These are phyloP conservation scores for Amanita muscaria DNA, from an alignment of 768 basidiomycete genomes.

Conservation along the genomic window DNA sequence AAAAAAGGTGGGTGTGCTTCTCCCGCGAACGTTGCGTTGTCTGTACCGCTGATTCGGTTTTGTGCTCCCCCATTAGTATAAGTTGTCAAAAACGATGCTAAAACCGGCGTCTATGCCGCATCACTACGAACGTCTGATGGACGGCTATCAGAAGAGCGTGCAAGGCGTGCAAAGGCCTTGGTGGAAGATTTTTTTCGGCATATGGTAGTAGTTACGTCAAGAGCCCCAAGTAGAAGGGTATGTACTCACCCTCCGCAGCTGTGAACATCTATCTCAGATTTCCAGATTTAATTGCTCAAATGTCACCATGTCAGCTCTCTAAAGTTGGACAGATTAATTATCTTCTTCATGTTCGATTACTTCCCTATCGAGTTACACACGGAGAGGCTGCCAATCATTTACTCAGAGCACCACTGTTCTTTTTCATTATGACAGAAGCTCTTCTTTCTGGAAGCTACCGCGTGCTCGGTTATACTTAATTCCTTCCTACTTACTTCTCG, in stretches of 20 bases:
- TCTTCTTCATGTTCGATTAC: too few relatives aligned
- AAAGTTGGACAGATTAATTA: too few relatives aligned
- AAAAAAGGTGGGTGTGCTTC: constrained; percentile 52
- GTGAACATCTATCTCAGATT: neutral
- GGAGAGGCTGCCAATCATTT: too few relatives aligned
- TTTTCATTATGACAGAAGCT: too few relatives aligned
- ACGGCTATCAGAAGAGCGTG: constrained; percentile 67
- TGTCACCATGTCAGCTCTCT: too few relatives aligned
- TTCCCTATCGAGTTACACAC: too few relatives aligned
- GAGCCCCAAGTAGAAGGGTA: neutral
- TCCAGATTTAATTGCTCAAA: too few relatives aligned
- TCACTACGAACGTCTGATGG: constrained; percentile 65
- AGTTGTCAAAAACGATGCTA: constrained; percentile 52
- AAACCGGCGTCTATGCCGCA: constrained; percentile 63
- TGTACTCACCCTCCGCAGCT: neutral
- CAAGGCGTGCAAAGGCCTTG: constrained; percentile 70
- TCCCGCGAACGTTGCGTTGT: constrained; percentile 23
- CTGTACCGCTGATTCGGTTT: constrained; percentile 7
- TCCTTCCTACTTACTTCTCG: too few relatives aligned
- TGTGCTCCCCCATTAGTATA: constrained; percentile 39
- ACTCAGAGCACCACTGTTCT: too few relatives aligned
- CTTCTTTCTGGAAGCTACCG: too few relatives aligned
- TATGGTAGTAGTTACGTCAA: constrained; percentile 42
- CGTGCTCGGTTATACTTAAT: too few relatives aligned
- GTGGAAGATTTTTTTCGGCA: constrained; percentile 78